These are phyloP conservation scores for Pseudoscleropodium purum DNA, from an alignment of 225 moss, liverwort and hornwort genomes.

Conservation along the genomic window DNA sequence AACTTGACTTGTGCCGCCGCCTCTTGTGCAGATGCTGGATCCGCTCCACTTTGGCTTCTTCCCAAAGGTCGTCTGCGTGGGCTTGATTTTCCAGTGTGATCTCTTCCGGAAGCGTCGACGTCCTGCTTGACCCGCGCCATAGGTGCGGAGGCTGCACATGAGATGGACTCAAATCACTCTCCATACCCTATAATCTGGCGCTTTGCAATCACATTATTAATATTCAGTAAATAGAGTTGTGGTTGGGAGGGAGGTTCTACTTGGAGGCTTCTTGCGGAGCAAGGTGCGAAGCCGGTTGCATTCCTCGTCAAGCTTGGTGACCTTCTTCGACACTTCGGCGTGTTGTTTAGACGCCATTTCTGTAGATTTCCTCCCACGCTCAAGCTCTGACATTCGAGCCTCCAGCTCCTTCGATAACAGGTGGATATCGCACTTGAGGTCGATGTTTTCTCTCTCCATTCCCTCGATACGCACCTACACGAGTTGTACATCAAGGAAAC, in stretches of 20 bases:
- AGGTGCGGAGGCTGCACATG: constrained; percentile 35
- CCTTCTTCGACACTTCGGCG: constrained; percentile 56
- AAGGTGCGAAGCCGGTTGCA: constrained; percentile 60
- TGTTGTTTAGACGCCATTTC: constrained; percentile 53
- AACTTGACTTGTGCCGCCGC: constrained; percentile 19
- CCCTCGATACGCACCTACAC: constrained; percentile 47
- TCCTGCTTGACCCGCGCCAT: constrained; percentile 69
- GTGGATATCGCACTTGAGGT: constrained; percentile 53
- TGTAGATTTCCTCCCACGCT: constrained; percentile 46
- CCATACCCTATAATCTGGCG: background rate
- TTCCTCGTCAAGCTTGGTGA: constrained; percentile 76
- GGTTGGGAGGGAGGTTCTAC: constrained; percentile 11
- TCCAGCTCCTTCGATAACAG: constrained; percentile 54
- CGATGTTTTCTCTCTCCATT: constrained; percentile 51
- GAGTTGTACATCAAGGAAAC: background rate
- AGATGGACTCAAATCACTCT: background rate
- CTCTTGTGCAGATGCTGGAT: constrained; percentile 15
- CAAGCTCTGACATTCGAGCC: constrained; percentile 53
- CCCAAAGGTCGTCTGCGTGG: constrained; percentile 49
- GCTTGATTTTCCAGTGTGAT: constrained; percentile 10
- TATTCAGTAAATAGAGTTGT: background rate
- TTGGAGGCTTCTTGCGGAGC: constrained; percentile 71
- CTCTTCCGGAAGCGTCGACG: constrained; percentile 32
- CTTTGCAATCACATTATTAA: background rate
- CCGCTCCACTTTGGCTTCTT: constrained; percentile 25